Conservation (phyloP, 106 monocot genomes). For the Iris macrosiphon region DNA sequence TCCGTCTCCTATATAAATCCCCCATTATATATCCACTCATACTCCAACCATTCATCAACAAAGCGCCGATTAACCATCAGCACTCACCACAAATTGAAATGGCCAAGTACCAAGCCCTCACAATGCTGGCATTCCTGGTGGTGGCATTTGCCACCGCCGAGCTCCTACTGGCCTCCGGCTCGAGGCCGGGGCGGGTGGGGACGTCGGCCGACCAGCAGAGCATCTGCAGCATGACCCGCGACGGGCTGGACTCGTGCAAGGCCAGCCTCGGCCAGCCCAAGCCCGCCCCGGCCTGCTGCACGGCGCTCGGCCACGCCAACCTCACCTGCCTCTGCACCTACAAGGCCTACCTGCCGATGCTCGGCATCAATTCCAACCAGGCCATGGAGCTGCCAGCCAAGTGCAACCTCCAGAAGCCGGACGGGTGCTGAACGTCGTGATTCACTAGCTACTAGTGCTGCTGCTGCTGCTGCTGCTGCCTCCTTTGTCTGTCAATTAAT, state of each 20-base stretch:
- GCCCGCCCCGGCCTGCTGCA: conserved; percentile 38
- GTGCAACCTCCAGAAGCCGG: conserved; percentile 25
- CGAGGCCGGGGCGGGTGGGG: background rate
- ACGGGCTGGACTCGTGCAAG: conserved; percentile 42
- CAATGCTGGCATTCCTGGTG: background rate
- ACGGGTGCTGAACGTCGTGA: conserved; percentile 14
- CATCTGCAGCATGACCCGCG: conserved; percentile 41
- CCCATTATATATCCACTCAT: too few relatives aligned
- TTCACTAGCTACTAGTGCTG: too few relatives aligned
- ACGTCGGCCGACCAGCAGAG: conserved; percentile 6
- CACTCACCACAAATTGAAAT: background rate
- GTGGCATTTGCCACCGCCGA: background rate
- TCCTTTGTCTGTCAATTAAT: too few relatives aligned
- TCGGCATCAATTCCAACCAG: conserved; percentile 35
- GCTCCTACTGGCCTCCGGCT: background rate
- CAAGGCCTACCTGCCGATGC: conserved; percentile 21
- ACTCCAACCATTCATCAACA: too few relatives aligned
- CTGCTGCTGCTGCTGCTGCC: too few relatives aligned
- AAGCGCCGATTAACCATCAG: too few relatives aligned
- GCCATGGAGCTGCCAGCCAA: conserved; percentile 50
- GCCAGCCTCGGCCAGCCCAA: conserved; percentile 15
- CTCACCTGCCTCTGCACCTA: conserved; percentile 52
- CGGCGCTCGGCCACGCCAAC: conserved; percentile 33
- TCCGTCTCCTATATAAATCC: too few relatives aligned
- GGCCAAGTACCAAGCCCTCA: background rate